phyloP scores from a whole-genome alignment of 805 yeast genomes.

The Groenewaldozyma salmanticensis region DNA sequence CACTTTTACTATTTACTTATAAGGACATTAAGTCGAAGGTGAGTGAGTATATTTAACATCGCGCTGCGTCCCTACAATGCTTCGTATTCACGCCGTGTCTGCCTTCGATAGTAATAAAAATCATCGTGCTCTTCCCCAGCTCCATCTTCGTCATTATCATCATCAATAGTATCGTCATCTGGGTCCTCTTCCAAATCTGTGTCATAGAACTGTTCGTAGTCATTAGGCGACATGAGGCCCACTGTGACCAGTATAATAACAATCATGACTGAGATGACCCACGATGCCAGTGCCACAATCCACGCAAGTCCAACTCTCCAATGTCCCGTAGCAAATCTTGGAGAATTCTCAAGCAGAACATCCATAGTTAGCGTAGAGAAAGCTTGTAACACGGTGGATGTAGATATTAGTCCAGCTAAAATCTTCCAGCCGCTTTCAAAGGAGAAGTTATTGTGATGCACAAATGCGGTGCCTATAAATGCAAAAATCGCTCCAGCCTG shows the following conservation, averaged over 20 bases:
- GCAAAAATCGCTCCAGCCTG: conserved; percentile 20
- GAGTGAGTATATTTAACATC: too few relatives aligned
- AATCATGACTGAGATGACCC: conserved; percentile 12
- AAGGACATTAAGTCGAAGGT: too few relatives aligned
- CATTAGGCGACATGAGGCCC: conserved; percentile 14
- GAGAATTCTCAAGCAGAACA: conserved; percentile 11
- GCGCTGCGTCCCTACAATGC: too few relatives aligned
- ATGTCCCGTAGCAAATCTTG: conserved; percentile 13
- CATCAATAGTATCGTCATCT: conserved; percentile 14
- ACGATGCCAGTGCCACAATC: conserved; percentile 14
- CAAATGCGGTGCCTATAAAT: conserved; percentile 11
- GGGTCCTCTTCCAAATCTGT: conserved; percentile 12
- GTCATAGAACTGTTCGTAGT: conserved; percentile 14
- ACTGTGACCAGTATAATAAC: conserved; percentile 16
- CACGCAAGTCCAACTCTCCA: conserved; percentile 20
- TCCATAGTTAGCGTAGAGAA: conserved; percentile 6
- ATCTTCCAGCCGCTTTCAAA: conserved; percentile 13
- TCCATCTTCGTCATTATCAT: conserved; percentile 7
- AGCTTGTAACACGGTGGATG: conserved; percentile 5
- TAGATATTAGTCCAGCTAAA: conserved; percentile 4
- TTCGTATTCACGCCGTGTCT: conserved; percentile 8
- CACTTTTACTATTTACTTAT: too few relatives aligned
- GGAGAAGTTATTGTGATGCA: conserved; percentile 10
- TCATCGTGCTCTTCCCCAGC: conserved; percentile 8
- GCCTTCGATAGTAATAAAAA: conserved; percentile 13